Evolutionary conservation across 2,329 filamentous ascomycete genomes (phyloP), one percentile per base, ranked within the genome.

Genomic region (Diaporthe sp.): DNA sequence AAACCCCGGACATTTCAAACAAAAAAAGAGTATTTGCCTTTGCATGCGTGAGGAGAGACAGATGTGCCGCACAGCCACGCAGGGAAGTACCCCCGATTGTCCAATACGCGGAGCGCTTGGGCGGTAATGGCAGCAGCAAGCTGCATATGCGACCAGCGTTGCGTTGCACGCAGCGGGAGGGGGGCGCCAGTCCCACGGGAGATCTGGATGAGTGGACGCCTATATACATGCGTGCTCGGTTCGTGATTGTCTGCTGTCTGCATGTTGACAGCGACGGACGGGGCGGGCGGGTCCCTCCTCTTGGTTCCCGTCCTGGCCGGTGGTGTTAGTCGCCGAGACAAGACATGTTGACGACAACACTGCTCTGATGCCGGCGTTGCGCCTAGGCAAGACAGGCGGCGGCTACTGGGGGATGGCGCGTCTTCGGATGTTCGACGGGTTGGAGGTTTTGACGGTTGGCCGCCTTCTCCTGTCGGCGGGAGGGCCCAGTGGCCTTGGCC

Each of bases 101-200:
- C 46, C 46, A 69, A 55, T 53, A 55, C 65, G 46, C 65, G 46
- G 65, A 53, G 65, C 65, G 46, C 46, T 68, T 68, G 46, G 39
- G 65, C 65, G 65, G 65, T 55, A 68, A 68, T 69, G 65, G 62
- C 46, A 68, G 46, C 62, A 68, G 62, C 46, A 55, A 69, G 65
- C 49, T 53, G 46, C 49, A 69, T 53, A 55, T 55, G 65, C 65
- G 65, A 55, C 46, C 34, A 34, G 31, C 34, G 31, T 69, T 68
- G 62, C 8, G 46, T 68, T 39, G 62, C 62, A 68, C 62, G 51
- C 44, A 13, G 31, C 44, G 65, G 62, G 46, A 10, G 44, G 62
- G 65, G 65, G 65, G 65, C 25, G 46, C 31, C 31, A 55, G 65
- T 69, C 65, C 34, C 49, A 55, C 49, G 49, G 49, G 49, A 69